Base-by-base conservation (phyloP, 352 stramenopile species). In the Pythium angustatum region DNA sequence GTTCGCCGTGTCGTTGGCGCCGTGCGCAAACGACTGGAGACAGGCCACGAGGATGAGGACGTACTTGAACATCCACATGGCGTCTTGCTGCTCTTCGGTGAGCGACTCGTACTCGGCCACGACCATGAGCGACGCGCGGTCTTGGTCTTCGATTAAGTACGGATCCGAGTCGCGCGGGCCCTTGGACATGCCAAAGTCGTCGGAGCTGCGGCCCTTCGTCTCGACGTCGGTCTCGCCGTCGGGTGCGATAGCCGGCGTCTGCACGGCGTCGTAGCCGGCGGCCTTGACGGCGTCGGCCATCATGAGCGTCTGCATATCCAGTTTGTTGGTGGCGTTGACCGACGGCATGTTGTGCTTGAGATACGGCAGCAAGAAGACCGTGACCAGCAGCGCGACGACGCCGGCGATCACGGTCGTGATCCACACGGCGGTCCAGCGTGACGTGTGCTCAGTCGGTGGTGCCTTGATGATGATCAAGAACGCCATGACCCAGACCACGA, bases 1-100 rank as follows among this genome's bases (percentile, higher is more conserved):
- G 65, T 94, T 96, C n/a, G 84, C 82, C 2, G 90, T 81, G 63
- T 96, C 85, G 64, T 94, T 94, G 34, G 85, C 78, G 22, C 87
- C 87, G 69, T 96, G 87, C 0, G 76, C 73, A 65, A 91, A 94
- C 19, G 82, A 87, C 55, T 88, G 78, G n/a, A 93, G 66, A 38
- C 68, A 81, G 27, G 84, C 82, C n/a, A 87, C 88, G 28, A 93
- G 74, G 21, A 96, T 77, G 55, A 94, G 73, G 26, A 94, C 53
- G 66, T 83, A 88, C 43, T 72, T 87, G 61, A 76, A 73, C 57
- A 74, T 64, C 24, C 58, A 75, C 64, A 72, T 76, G 43, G 72
- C 69, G 61, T 77, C 70, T 49, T 83, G 63, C 34, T 87, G 51
- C 19, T 77, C 63, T 6, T 64, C 49, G 10, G 63, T 64, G 15